phyloP scores from a whole-genome alignment of 116 monocot genomes.

The Papilionanthe hybrid region DNA sequence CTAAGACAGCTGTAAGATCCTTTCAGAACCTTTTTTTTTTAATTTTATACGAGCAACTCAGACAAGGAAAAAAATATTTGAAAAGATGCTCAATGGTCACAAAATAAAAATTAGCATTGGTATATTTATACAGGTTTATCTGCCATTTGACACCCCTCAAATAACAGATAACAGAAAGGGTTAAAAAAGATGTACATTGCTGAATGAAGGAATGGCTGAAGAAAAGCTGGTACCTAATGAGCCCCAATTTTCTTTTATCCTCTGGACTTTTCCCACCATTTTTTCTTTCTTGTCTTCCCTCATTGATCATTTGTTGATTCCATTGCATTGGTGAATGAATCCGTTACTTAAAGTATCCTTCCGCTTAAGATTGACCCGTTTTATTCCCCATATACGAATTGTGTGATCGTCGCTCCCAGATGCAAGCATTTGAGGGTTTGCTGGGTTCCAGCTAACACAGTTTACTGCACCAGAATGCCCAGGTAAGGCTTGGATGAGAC shows the following conservation, averaged over 20 bases:
- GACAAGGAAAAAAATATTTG: not conserved
- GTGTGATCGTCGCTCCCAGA: conserved; percentile 89
- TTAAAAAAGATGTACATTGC: conserved; percentile 2
- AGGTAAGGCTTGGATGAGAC: conserved; percentile 48
- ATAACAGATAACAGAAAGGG: not conserved
- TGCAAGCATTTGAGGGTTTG: conserved; percentile 81
- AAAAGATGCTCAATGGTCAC: not conserved
- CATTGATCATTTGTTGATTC: conserved; percentile 24
- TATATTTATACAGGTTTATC: not conserved
- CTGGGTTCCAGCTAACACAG: conserved; percentile 92
- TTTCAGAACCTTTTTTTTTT: too few species aligned
- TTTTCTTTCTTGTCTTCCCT: not conserved
- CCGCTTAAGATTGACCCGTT: conserved; percentile 22
- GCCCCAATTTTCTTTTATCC: conserved; percentile 1
- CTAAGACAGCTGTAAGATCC: too few species aligned
- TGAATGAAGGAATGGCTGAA: not conserved
- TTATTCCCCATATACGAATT: conserved; percentile 76
- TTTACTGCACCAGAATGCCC: conserved; percentile 92
- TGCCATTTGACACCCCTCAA: not conserved
- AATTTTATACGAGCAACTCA: too few species aligned
- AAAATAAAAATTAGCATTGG: not conserved
- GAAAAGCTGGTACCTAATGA: not conserved
- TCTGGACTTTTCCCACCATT: not conserved
- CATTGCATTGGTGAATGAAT: conserved; percentile 40
- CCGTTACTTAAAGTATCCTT: conserved; percentile 57